Conservation (phyloP, 805 yeast genomes). For the Metschnikowia noctiluminum region DNA sequence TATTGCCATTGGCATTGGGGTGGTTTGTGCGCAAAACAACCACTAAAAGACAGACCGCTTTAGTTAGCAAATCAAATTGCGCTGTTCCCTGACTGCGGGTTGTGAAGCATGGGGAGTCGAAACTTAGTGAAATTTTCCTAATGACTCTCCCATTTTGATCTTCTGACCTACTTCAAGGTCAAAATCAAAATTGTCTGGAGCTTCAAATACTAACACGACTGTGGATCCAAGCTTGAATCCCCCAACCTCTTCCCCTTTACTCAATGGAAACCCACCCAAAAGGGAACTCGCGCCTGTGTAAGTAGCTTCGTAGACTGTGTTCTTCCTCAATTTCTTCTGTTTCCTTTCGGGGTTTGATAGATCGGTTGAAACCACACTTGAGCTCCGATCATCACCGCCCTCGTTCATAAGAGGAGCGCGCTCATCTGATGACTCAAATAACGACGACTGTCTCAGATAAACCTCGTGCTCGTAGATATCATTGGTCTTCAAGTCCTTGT, state of each 20-base stretch:
- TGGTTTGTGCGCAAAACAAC: too few species aligned
- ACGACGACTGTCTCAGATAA: conserved; percentile 22
- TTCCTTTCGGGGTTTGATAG: conserved; percentile 3
- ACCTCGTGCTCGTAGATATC: conserved; percentile 55
- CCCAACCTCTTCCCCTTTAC: conserved; percentile 93
- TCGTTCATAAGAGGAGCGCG: conserved; percentile 28
- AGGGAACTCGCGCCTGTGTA: conserved; percentile 73
- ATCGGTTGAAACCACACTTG: conserved; percentile 1
- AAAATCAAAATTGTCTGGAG: conserved; percentile 78
- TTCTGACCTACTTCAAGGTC: conserved; percentile 66
- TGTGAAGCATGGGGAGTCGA: too few species aligned
- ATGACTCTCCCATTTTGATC: conserved; percentile 79
- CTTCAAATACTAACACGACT: conserved; percentile 95
- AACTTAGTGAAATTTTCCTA: conserved; percentile 46
- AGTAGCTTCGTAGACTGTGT: conserved; percentile 91
- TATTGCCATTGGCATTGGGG: too few species aligned
- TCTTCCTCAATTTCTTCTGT: conserved; percentile 50
- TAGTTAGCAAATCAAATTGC: too few species aligned
- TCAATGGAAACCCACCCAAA: conserved; percentile 82
- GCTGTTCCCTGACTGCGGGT: too few species aligned
- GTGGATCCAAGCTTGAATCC: conserved; percentile 96
- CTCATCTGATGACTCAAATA: conserved; percentile 19
- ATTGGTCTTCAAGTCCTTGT: conserved; percentile 84
- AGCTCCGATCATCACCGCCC: conserved; percentile 9
- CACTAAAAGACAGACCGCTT: too few species aligned